Base-by-base conservation (phyloP, 805 yeast species). In the Teunomyces pallodes region DNA sequence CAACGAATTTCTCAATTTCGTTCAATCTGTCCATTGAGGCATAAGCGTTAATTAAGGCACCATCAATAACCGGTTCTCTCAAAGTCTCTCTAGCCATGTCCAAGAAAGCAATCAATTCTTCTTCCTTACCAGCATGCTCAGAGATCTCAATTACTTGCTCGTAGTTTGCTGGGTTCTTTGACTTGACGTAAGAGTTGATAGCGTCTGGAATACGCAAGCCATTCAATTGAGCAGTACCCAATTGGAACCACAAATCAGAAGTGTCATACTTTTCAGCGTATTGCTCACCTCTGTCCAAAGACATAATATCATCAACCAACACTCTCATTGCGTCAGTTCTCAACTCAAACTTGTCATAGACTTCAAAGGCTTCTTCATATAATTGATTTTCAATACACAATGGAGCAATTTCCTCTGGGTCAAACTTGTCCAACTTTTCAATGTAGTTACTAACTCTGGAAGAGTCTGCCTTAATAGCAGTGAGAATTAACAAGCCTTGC, bases 381-480 rank as follows among this genome's bases (percentile, higher is more conserved):
- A 94, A 78, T 43, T 86, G 90, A 58, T 89, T 89, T 64, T 90
- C 96, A 60, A 90, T 80, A 76, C 96, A 87, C 62, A 91, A 79
- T 50, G 90, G 86, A 36, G 97, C 96, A 70, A 94, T 94, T 70
- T 94, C 99, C 54, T 82, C 83, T 36, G 96, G 94, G 66, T 94
- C 97, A 65, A 82, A 94, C 57, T 87, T 86, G 62, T 92, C 96
- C 52, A 94, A 80, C 56, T 90, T 87, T 58, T 92, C 97, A 61
- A 94, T 82, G 67, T 91, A 90, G 45, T 82, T 79, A 54, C 79
- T 67, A 44, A 94, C 97, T 71, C 87, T 87, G 6, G 92, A 76
- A 60, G 90, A 84, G 69, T 92, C 98, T 46, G 96, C 96, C 71
- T 90, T 90, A 66, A 94, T 88, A 33, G 99, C 97, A 55, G 99